phyloP scores from a whole-genome alignment of 371 early-diverging fungal species.

The Mortierella sp. region DNA sequence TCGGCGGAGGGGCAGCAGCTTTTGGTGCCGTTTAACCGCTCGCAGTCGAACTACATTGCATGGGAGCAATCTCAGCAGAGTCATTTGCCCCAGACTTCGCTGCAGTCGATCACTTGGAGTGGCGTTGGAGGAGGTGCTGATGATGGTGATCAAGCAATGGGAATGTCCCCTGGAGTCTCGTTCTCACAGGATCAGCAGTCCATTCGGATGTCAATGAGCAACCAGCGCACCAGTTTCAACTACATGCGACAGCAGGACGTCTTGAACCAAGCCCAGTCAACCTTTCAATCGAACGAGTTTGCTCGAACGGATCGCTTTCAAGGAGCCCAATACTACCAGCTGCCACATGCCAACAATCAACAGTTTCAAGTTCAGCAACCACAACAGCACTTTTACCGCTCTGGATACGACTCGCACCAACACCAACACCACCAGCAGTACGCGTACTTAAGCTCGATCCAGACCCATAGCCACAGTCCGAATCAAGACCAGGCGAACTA shows the following conservation, averaged over 20 bases:
- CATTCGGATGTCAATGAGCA: neutral
- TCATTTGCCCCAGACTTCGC: neutral
- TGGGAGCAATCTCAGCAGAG: neutral
- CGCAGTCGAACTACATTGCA: neutral
- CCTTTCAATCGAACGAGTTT: neutral
- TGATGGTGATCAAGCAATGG: neutral
- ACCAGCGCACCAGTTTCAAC: neutral
- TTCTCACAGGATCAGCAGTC: neutral
- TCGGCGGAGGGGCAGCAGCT: neutral
- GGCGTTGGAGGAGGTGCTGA: neutral
- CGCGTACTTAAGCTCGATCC: neutral
- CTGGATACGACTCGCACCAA: neutral
- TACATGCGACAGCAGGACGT: neutral
- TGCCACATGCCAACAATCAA: neutral
- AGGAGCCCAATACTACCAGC: neutral
- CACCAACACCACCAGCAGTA: neutral
- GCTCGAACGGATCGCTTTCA: neutral
- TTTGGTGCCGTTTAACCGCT: neutral
- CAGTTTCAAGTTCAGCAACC: neutral
- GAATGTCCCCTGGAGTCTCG: neutral
- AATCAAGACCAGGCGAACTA: slow-evolving; percentile 5
- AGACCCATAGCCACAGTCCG: neutral
- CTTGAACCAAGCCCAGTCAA: neutral
- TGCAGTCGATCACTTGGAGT: neutral
- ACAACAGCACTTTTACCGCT: neutral